Conservation (phyloP, 139 green algal genomes). For the Picochlorum sp. region DNA sequence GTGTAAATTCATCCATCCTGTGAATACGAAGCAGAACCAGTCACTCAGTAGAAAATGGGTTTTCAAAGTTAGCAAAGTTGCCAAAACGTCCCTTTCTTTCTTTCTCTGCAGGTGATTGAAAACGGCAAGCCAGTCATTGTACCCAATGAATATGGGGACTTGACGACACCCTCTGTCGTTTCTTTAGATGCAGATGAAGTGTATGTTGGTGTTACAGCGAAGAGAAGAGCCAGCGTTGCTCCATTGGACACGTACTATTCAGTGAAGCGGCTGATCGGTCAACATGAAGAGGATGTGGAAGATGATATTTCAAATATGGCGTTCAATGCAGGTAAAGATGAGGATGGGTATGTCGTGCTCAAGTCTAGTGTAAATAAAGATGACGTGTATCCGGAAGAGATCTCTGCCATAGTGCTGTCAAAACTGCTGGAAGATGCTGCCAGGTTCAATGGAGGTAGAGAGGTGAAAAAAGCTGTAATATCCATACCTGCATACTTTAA, state of each 20-base stretch:
- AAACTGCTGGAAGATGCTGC: slow-evolving; percentile 51
- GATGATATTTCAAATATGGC: slow-evolving; percentile 33
- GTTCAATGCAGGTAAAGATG: slow-evolving; percentile 19
- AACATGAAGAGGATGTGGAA: slow-evolving; percentile 29
- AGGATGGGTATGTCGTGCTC: slow-evolving; percentile 8
- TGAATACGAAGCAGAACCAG: no score
- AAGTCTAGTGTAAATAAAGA: neutral
- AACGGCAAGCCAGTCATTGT: slow-evolving; percentile 42
- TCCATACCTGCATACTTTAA: slow-evolving; percentile 85
- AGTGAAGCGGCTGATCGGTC: slow-evolving; percentile 79
- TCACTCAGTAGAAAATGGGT: no score
- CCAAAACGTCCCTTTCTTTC: neutral
- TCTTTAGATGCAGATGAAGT: slow-evolving; percentile 28
- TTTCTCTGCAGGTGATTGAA: slow-evolving; percentile 21
- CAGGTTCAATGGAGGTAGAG: slow-evolving; percentile 3
- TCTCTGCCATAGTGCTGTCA: slow-evolving; percentile 44
- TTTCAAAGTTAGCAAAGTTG: neutral
- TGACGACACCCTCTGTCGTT: slow-evolving; percentile 64
- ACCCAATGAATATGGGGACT: slow-evolving; percentile 35
- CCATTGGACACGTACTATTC: slow-evolving; percentile 67
- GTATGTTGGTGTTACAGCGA: slow-evolving; percentile 48
- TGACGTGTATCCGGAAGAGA: slow-evolving; percentile 62
- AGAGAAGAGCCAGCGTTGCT: slow-evolving; percentile 12
- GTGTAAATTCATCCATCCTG: no score
- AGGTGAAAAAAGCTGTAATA: slow-evolving; percentile 69